Percentiles rank a stretch among this genome's conserved stretches.
Evolutionary conservation across 2,329 filamentous ascomycete genomes (phyloP).

Genomic region (Penicillium hesseltinei): DNA sequence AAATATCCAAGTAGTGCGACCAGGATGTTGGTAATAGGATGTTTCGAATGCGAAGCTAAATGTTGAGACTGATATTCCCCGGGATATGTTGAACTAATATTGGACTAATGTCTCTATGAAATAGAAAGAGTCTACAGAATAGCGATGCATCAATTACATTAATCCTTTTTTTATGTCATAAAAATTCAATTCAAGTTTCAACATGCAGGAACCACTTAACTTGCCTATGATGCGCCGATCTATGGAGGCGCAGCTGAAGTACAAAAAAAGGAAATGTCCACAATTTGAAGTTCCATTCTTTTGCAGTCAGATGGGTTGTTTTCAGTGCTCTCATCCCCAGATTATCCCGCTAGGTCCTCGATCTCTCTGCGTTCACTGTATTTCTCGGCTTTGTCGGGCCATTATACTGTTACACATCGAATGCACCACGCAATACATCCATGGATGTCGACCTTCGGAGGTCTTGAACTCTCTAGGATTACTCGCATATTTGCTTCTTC

Average conservation of each 20-base stretch:
- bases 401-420: conserved; percentile 2
- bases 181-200: neutral
- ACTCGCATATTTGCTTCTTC: neutral
- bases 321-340: neutral
- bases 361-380: neutral
- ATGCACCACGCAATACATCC: neutral
- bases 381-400: neutral
- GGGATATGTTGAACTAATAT: neutral
- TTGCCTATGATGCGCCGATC: neutral
- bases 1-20: neutral
- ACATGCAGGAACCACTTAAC: conserved; percentile 2
- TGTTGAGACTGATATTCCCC: neutral
- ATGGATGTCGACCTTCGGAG: neutral
- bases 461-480: neutral
- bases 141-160: neutral
- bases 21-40: neutral
- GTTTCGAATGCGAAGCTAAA: neutral
- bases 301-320: neutral
- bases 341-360: neutral
- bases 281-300: no score
- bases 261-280: neutral
- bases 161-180: neutral
- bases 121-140: neutral
- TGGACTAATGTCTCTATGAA: no score
- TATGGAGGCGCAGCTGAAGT: neutral